Base-by-base conservation (phyloP, 306 rosid species). In the Begonia fuchsioides region DNA sequence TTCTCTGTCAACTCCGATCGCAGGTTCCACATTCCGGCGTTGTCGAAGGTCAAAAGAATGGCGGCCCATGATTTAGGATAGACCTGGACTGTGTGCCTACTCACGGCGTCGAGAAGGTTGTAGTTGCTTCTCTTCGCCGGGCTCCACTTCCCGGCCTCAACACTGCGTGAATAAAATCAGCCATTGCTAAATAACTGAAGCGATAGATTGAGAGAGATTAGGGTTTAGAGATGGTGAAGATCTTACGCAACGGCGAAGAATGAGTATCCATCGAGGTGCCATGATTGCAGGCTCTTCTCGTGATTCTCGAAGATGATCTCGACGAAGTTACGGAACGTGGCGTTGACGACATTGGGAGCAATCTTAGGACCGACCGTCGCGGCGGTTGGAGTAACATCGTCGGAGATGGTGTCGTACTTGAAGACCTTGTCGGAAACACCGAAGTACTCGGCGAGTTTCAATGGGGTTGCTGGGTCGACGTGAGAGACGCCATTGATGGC, bases 251-350 rank as follows among this genome's bases (percentile, higher is more conserved):
- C 45, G 14, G 45, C 45, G 45, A 41, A 41, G 45, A 41, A 41
- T 5, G 45, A 55, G 60, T 78, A 72, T 32, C 95, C 96, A 11
- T 51, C 50, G 18, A 88, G 40, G 49, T 88, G 70, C 72, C 80
- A 88, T 0, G 93, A 69, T 39, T 88, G 95, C 13, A 78, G 15
- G 60, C 72, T 74, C 68, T 78, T 83, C 61, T 78, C 93, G 1
- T 40, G 93, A 59, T 88, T 88, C 79, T 88, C 96, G 9, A 88
- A 78, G 56, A 88, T 51, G 65, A 88, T 58, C 57, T 88, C 94
- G 1, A 88, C 62, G 39, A 69, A 88, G 56, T 63, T 60, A 12
- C 75, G 79, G 40, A 60, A 62, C 0, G 49, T 10, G 16, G 68
- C 50, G 2, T 70, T 72, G 2, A 83, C 0, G 6, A 87, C 83